Base-by-base conservation (phyloP, 768 basidiomycete species). In the Psilocybe sp. region DNA sequence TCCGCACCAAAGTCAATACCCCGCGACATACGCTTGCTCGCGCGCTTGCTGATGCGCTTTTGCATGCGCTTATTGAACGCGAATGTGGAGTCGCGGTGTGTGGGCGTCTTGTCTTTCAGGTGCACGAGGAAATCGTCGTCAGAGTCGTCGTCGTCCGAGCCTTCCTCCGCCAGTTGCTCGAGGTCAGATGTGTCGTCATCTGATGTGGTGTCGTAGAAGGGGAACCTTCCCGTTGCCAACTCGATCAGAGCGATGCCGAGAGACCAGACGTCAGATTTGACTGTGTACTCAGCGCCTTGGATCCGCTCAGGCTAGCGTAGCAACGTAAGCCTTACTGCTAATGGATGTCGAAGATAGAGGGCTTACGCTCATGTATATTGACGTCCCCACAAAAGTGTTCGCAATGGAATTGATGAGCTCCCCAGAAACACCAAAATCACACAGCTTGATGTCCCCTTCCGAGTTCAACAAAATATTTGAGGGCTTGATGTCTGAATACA, bases 231-330 rank as follows among this genome's bases (percentile, higher is more conserved):
- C n/a, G 94, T 81, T 0, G 94, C 97, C 42, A 99, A 84, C 71
- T 99, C 97, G 67, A 99, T 93, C 35, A 99, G 79, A 5, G 92
- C 87, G 64, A 99, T 93, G 15, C 97, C 97, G 40, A 98, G 80
- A 0, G 96, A 98, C 97, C 97, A 99, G 9, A 98, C 92, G 62
- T 99, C 97, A 5, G 95, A 98, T 69, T 98, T 98, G 67, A 99
- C 94, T 8, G 93, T 92, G 68, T 99, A 99, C 63, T 92, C 89
- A 0, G 94, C 93, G 48, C 97, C 97, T 74, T 98, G 96, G 67
- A 99, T 98, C 47, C 97, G 94, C 64, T 99, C 97, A 16, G 97
- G 97, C 97, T 99, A 66, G 44, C 38, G 42, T 42, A 46, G 33
- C 35, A 12, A 28, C 50, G 50, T 57, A 36, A 48, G 50, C 37